Evolutionary conservation across 441 rosid genomes (phyloP).

Genomic region (Jatropha podagrica): DNA sequence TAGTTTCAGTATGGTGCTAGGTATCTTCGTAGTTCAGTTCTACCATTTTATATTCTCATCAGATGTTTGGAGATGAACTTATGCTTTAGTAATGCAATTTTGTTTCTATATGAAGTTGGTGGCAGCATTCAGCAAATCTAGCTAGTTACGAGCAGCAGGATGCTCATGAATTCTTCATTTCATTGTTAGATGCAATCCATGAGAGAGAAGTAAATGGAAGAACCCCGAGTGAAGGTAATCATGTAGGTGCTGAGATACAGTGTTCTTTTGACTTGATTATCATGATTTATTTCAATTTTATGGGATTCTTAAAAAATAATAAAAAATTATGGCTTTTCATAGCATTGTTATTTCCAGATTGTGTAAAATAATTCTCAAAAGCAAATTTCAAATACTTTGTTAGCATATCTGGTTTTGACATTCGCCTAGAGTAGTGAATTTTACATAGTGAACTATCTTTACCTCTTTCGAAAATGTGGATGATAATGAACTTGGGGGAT

Average conservation of each 20-base stretch:
- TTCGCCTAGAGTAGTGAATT: not conserved
- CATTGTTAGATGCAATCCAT: constrained; percentile 75
- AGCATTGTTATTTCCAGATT: constrained; percentile 1
- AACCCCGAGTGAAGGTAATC: constrained; percentile 56
- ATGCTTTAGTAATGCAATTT: constrained; percentile 37
- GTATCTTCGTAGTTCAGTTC: constrained; percentile 20
- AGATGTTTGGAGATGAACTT: constrained; percentile 24
- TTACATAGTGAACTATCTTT: not conserved
- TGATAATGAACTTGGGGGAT: not conserved
- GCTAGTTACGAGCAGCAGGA: constrained; percentile 87
- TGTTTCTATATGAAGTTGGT: constrained; percentile 68
- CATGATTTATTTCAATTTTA: constrained; percentile 8
- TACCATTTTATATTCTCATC: constrained; percentile 19
- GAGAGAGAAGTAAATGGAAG: constrained; percentile 60
- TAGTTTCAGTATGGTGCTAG: constrained; percentile 14
- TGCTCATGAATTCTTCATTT: constrained; percentile 90
- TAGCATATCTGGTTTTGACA: not conserved
- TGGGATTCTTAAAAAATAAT: not conserved
- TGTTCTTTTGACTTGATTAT: constrained; percentile 17
- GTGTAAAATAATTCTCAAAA: constrained; percentile 4
- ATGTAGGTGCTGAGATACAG: constrained; percentile 12
- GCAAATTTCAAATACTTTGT: constrained; percentile 8
- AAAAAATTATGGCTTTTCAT: no score
- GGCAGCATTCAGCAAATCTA: constrained; percentile 78
- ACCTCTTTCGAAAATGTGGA: not conserved